Evolutionary conservation across 306 rosid genomes (phyloP), one percentile per base, ranked within the genome.

Genomic region (Geum urbanum): DNA sequence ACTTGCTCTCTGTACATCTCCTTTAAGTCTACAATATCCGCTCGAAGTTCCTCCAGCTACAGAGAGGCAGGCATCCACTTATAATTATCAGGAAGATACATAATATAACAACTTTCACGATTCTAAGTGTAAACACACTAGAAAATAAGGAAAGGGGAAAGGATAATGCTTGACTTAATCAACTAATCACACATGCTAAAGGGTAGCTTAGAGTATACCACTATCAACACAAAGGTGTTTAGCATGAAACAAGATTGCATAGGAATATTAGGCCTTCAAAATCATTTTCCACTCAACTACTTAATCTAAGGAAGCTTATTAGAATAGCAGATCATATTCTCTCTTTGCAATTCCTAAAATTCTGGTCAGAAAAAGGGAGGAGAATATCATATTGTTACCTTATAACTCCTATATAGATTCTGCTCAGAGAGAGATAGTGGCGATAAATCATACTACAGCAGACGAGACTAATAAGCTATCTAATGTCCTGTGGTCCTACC

Each of bases 1-100:
- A 95, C 97, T 89, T 95, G 99, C 79, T 95, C 99, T 74, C 97
- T 87, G 85, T 95, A 95, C 99, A 95, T 95, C 80, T 95, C 99
- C 89, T 95, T 95, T 87, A 95, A 84, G 81, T 95, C 99, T 20
- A 95, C 75, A 77, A 95, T 91, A 84, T 95, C 99, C 39, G 97
- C 99, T 19, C 99, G 97, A 61, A 95, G 99, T 75, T 95, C 99
- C 85, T 95, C 99, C 89, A 95, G 82, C 99, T 95, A 69, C 70
- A 79, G 74, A 84, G 62, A 75, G 57, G 72, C 67, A 75, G 57
- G 72, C 63, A 84, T 72, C 41, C 50, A 77, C 54, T 57, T 70
- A 74, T 74, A 43, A 77, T 76, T 27, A 70, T 77, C 68, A 74
- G 65, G 61, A 24, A 16, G 14, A 18, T 46, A 58, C 71, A 72